Evolutionary conservation across 306 rosid species (phyloP), one percentile per base, ranked within the genome.

Genomic region (Lablab purpureus): DNA sequence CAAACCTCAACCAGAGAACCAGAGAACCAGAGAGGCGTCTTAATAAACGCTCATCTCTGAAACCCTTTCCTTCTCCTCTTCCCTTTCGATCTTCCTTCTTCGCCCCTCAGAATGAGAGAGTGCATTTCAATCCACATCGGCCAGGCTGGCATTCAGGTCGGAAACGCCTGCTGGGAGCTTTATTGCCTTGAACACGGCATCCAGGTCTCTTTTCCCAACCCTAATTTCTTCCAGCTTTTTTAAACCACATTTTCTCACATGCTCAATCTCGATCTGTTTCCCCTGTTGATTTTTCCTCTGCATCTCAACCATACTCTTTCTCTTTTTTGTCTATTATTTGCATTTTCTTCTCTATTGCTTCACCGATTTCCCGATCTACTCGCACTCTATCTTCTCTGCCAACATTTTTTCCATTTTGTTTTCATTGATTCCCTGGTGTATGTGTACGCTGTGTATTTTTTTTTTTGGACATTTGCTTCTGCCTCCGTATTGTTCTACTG

Each of bases 101-200:
- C 45, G 3, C 4, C 45, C 36, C 2, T 32, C 12, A 65, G 28
- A 58, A 85, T 85, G 88, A 85, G 88, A 81, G 88, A 85, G 32
- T 81, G 83, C 78, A 85, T 85, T 74, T 81, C 85, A 7, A 90
- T 90, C 64, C 93, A 90, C 88, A 90, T 90, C n/a, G 91, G 93
- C 70, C 93, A 90, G 71, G 93, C 93, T 36, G 91, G 91, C 14
- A 90, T 90, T 50, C 91, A 90, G 73, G 91, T 90, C 47, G 91
- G 93, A 15, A 90, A 90, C 73, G 87, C 93, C 6, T 90, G 93
- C 73, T 90, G 93, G 90, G 93, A 85, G 45, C 88, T 85, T 67
- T 85, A 85, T 10, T 84, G 87, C 67, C 87, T 84, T 11, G 87
- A 84, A 49, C 93, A 89, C 21, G 93, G 93, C 47, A 90, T 90